A percentile compares a stretch with the other conserved stretches of the same genome.
Evolutionary conservation across 352 stramenopile genomes (phyloP).

Genomic region (Pythium periplocum): DNA sequence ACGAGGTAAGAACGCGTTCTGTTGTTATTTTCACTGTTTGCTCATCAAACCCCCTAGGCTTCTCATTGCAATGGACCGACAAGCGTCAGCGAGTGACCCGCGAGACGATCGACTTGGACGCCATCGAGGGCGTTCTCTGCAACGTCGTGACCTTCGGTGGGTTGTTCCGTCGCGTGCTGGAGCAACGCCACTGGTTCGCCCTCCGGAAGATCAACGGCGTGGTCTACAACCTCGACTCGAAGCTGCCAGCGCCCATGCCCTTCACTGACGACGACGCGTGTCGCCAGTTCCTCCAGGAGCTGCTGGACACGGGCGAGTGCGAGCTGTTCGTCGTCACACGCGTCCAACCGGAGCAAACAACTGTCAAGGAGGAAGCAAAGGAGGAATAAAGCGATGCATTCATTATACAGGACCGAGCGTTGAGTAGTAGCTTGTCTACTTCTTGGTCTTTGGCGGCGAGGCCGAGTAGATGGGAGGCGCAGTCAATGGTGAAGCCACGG

Average conservation of each 20-base stretch:
- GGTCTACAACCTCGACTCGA: slow-evolving; percentile 79
- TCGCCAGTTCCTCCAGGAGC: slow-evolving; percentile 54
- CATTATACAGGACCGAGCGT: too few relatives aligned
- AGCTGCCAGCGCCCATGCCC: slow-evolving; percentile 39
- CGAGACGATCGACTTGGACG: slow-evolving; percentile 39
- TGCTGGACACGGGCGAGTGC: slow-evolving; percentile 63
- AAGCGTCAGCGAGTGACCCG: slow-evolving; percentile 41
- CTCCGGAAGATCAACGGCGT: slow-evolving; percentile 56
- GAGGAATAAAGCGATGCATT: too few relatives aligned
- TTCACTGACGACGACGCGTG: slow-evolving; percentile 46
- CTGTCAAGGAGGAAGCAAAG: too few relatives aligned
- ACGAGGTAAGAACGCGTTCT: slow-evolving; percentile 28
- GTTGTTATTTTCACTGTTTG: not conserved
- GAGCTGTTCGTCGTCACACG: slow-evolving; percentile 50
- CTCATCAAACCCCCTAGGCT: slow-evolving; percentile 24
- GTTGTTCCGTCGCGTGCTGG: slow-evolving; percentile 43
- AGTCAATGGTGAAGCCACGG: slow-evolving; percentile 7
- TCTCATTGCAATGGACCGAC: slow-evolving; percentile 63
- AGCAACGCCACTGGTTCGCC: slow-evolving; percentile 76
- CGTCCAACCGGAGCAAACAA: not conserved
- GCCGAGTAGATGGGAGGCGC: slow-evolving; percentile 14
- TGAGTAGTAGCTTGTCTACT: not conserved
- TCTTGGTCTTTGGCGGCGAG: slow-evolving; percentile 14
- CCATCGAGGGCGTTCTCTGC: slow-evolving; percentile 49
- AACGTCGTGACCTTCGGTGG: slow-evolving; percentile 50